Base-by-base conservation (phyloP, 1,284 basidiomycete species). In the Clitocybe nebularis region DNA sequence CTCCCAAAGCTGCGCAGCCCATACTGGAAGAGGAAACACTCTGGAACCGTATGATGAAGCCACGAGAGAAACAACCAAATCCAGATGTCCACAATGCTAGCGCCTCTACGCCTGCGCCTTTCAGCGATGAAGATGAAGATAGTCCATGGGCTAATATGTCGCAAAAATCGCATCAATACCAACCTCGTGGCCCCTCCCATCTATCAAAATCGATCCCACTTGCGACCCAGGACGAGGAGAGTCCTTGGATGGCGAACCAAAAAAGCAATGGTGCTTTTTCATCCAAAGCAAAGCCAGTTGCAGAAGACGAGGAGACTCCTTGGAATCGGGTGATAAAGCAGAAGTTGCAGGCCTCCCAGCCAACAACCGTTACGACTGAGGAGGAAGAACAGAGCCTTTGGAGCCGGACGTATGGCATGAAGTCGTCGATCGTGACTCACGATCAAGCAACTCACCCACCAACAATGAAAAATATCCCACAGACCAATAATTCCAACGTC, bases 271-370 rank as follows among this genome's bases (percentile, higher is more conserved):
- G 29, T 16, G 29, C 29, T 33, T 23, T 17, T 25, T 24, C 44
- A 19, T 17, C 44, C 20, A 22, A 30, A 23, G 20, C 44, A 20
- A 17, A 38, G 16, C 30, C 39, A 10, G 14, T 16, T n/a, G 39
- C 23, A 20, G 43, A 46, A 22, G 44, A 39, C n/a, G 45, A 46
- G 23, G 42, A 39, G 22, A 39, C 42, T 22, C 20, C 41, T 11
- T 53, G 53, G 53, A 42, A 44, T 33, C 45, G 43, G 29, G 43
- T 40, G 33, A 44, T 42, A 43, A 47, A 41, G 29, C 28, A 42
- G 10, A 45, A 43, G 28, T 25, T 35, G 10, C 49, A 50, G 29
- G 32, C 41, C 1, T 34, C 41, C 13, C 24, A 21, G 17, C 3
- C 34, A 5, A 28, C 21, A 10, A 8, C 5, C 17, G 32, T 4